Conservation (phyloP, 495 filamentous ascomycete genomes). For the Tuber magnatum region DNA sequence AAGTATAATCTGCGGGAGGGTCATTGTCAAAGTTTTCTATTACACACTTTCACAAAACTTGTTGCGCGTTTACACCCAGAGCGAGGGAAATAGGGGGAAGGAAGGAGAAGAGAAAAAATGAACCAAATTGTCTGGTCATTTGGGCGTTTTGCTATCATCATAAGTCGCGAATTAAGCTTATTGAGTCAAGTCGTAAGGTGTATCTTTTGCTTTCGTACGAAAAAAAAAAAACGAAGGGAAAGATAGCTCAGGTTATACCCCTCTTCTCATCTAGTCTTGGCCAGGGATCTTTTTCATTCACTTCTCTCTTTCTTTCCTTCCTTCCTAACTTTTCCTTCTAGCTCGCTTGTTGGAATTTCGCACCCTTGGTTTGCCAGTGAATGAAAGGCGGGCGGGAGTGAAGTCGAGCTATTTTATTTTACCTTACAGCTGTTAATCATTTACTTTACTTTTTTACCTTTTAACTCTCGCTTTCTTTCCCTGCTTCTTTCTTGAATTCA, state of each 20-base stretch:
- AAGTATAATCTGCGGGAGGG: background rate
- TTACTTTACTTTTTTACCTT: background rate
- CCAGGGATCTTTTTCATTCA: background rate
- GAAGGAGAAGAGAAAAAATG: background rate
- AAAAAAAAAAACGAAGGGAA: background rate
- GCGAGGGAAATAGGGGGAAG: background rate
- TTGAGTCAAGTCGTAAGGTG: background rate
- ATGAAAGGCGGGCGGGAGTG: background rate
- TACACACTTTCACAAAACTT: background rate
- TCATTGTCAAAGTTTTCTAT: background rate
- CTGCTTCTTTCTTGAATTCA: background rate
- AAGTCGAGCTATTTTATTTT: background rate
- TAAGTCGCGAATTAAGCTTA: background rate
- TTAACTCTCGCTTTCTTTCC: background rate
- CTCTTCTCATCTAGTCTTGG: background rate
- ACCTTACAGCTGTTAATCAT: background rate
- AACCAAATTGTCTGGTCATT: background rate
- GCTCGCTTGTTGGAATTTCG: background rate
- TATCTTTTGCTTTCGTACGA: background rate
- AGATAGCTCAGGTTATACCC: background rate
- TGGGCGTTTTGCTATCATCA: constrained; percentile 1
- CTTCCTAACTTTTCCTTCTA: background rate
- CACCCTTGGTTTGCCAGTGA: background rate
- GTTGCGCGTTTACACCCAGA: background rate
- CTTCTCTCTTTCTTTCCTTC: background rate